Evolutionary conservation across 768 basidiomycete genomes (phyloP).

Genomic region (Clitopilus hobsonii): DNA sequence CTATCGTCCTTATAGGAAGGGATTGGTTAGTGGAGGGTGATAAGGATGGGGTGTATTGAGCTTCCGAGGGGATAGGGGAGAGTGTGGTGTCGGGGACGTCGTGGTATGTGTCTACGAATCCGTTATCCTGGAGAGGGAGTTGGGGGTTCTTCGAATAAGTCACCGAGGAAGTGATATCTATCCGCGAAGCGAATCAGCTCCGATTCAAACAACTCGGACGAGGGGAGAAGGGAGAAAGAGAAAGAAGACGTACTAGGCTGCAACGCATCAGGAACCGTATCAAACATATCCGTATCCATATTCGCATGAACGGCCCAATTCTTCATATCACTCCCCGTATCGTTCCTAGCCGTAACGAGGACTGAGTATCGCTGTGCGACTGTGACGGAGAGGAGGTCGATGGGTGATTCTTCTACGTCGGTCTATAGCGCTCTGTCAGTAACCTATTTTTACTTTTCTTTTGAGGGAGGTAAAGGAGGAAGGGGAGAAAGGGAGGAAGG

Average conservation of each 20-base stretch:
- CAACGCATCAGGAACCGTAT: constrained; percentile 64
- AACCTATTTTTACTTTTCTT: too few relatives aligned
- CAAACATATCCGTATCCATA: constrained; percentile 91
- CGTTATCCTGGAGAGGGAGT: constrained; percentile 46
- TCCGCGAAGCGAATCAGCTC: not conserved
- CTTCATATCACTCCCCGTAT: constrained; percentile 41
- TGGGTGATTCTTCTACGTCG: constrained; percentile 70
- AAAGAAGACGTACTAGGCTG: constrained; percentile 56
- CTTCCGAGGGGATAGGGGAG: constrained; percentile 52
- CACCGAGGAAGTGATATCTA: constrained; percentile 82
- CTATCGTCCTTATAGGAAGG: constrained; percentile 39
- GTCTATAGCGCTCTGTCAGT: too few relatives aligned
- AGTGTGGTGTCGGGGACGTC: constrained; percentile 65
- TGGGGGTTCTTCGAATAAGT: constrained; percentile 52
- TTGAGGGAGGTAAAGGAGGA: not conserved
- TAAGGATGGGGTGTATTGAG: constrained; percentile 25
- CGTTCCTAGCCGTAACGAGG: constrained; percentile 87
- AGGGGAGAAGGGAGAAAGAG: not conserved
- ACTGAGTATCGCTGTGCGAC: constrained; percentile 94
- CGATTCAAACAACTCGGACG: not conserved
- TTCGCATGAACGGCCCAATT: constrained; percentile 92
- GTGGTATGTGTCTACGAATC: constrained; percentile 50
- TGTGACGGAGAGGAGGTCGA: constrained; percentile 67
- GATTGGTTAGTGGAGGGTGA: constrained; percentile 31
- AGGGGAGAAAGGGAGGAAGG: not conserved